Evolutionary conservation across 192 early-diverging fungal species (phyloP).

Genomic region (Backusella circina): DNA sequence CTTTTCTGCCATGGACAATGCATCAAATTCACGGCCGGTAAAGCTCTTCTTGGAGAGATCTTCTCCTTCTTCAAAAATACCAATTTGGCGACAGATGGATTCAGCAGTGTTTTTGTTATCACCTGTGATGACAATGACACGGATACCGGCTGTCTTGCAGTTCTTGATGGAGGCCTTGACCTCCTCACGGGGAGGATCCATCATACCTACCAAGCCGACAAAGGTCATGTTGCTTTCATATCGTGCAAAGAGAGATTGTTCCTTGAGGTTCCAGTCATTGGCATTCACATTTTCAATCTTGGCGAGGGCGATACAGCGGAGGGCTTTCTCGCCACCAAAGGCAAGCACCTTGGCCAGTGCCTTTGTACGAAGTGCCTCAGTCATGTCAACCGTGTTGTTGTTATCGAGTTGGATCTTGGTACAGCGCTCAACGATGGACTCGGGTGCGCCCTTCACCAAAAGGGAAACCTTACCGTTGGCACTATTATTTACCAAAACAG

Average conservation of each 20-base stretch:
- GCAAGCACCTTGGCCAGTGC: slow-evolving; percentile 64
- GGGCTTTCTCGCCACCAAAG: slow-evolving; percentile 71
- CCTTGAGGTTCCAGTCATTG: slow-evolving; percentile 47
- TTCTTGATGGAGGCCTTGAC: slow-evolving; percentile 79
- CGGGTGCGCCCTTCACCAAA: slow-evolving; percentile 95
- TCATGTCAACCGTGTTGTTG: slow-evolving; percentile 57
- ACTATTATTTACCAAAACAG: slow-evolving; percentile 67
- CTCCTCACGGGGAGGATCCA: slow-evolving; percentile 96
- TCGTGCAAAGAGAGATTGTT: slow-evolving; percentile 59
- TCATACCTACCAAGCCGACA: slow-evolving; percentile 93
- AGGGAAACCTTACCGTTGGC: slow-evolving; percentile 39
- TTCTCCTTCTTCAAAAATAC: slow-evolving; percentile 74
- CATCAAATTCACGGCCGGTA: slow-evolving; percentile 96
- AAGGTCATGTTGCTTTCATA: slow-evolving; percentile 90
- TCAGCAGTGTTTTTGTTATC: slow-evolving; percentile 98
- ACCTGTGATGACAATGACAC: slow-evolving; percentile 98
- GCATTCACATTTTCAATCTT: slow-evolving; percentile 68
- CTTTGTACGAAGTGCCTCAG: slow-evolving; percentile 50
- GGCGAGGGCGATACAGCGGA: slow-evolving; percentile 92
- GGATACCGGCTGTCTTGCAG: slow-evolving; percentile 92
- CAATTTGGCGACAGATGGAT: slow-evolving; percentile 92
- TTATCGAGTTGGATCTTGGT: slow-evolving; percentile 46
- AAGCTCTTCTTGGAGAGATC: slow-evolving; percentile 64
- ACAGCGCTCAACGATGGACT: slow-evolving; percentile 89
- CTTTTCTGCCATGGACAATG: slow-evolving; percentile 72